Conservation (phyloP, 768 basidiomycete genomes). For the Rhodotorula paludigena region DNA sequence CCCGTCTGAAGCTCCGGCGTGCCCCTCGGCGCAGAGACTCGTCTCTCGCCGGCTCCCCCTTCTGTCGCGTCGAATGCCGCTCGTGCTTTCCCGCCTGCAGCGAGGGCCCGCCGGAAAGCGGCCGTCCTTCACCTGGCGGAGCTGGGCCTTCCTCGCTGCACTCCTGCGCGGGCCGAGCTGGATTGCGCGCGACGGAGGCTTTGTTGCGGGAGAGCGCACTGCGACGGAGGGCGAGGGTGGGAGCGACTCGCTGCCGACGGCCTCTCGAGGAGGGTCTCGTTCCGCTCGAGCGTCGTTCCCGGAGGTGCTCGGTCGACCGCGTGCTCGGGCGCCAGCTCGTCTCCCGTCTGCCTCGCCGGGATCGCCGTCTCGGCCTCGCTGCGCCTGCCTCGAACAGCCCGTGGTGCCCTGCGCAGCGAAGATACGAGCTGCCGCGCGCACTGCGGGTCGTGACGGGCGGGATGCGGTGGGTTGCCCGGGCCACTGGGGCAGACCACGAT, state of each 20-base stretch:
- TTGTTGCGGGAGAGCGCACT: not conserved
- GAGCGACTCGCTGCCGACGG: not conserved
- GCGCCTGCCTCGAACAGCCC: not conserved
- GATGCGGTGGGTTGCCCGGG: not conserved
- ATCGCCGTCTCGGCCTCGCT: not conserved
- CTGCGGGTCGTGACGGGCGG: not conserved
- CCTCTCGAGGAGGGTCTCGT: not conserved
- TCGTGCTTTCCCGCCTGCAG: not conserved
- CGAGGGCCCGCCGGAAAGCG: constrained; percentile 9
- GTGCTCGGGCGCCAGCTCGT: not conserved
- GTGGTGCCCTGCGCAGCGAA: not conserved
- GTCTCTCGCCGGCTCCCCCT: not conserved
- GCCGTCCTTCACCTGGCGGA: constrained; percentile 26
- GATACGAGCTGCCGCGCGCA: constrained; percentile 15
- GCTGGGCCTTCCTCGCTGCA: not conserved
- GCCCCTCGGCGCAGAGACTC: too few species aligned
- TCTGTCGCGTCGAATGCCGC: not conserved
- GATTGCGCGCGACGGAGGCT: not conserved
- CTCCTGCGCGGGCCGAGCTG: too few species aligned
- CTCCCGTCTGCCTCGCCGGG: not conserved
- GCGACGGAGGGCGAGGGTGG: not conserved
- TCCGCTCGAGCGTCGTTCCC: not conserved
- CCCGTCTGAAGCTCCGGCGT: constrained; percentile 4
- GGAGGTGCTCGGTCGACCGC: too few species aligned
- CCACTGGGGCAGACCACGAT: not conserved